A percentile compares a stretch with the other conserved stretches of the same genome.
Evolutionary conservation across 164 flowering plant genomes (phyloP).

Genomic region (Berberis thunbergii): DNA sequence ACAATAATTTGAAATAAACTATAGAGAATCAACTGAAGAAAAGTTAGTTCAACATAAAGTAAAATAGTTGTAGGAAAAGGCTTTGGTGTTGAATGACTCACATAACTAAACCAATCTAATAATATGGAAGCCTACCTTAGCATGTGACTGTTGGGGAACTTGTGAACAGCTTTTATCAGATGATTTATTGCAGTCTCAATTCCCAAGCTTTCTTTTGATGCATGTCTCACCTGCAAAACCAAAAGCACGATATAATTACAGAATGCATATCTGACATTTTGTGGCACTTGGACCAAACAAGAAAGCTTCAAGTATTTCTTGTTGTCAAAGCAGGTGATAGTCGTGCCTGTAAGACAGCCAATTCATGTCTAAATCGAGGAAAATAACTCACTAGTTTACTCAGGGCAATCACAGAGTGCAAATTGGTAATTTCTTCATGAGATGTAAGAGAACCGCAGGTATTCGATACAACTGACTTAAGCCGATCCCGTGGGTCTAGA

Average conservation of each 20-base stretch:
- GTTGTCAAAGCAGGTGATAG: no score
- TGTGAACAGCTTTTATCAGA: constrained; percentile 72
- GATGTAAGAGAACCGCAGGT: constrained; percentile 36
- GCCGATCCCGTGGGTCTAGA: constrained; percentile 45
- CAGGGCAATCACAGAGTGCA: constrained; percentile 67
- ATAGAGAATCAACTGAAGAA: no score
- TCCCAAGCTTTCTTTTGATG: constrained; percentile 33
- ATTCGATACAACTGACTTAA: constrained; percentile 44
- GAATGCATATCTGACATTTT: neutral
- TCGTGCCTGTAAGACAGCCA: no score
- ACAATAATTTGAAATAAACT: no score
- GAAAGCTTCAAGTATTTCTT: no score
- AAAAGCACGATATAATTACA: neutral
- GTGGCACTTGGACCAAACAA: no score
- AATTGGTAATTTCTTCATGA: constrained; percentile 41
- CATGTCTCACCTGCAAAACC: constrained; percentile 49
- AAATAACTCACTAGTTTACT: constrained; percentile 51
- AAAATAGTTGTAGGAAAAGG: no score
- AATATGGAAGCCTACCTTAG: constrained; percentile 40
- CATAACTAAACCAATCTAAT: no score
- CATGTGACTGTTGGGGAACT: constrained; percentile 54
- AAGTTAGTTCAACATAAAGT: no score
- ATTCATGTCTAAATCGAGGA: neutral
- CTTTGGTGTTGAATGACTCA: no score
- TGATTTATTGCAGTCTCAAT: constrained; percentile 49